phyloP scores from a whole-genome alignment of 352 stramenopile genomes.

The Discostella stelligera region DNA sequence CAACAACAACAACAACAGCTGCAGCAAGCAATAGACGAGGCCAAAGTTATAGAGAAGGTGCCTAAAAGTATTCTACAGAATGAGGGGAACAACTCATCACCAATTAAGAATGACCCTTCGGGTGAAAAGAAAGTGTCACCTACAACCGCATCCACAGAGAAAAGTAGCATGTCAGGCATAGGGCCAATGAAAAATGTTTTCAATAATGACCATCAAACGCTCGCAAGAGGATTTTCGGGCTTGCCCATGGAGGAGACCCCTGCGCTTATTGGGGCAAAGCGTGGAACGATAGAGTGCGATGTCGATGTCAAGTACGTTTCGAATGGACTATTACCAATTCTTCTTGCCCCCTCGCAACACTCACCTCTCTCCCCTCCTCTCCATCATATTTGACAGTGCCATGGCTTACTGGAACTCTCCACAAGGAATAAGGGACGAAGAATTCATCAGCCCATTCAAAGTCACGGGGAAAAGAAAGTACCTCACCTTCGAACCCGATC shows the following conservation, averaged over 20 bases:
- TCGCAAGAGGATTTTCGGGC: slow-evolving; percentile 63
- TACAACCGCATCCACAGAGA: not conserved
- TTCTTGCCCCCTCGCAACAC: not conserved
- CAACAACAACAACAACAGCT: too few species aligned
- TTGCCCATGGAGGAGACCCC: slow-evolving; percentile 71
- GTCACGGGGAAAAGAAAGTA: slow-evolving; percentile 51
- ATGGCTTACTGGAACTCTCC: slow-evolving; percentile 78
- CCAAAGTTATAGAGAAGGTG: not conserved
- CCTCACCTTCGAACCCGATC: slow-evolving; percentile 55
- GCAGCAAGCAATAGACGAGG: not conserved
- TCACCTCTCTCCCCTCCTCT: not conserved
- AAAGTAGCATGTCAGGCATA: not conserved
- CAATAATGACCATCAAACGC: slow-evolving; percentile 17
- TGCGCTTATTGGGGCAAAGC: slow-evolving; percentile 63
- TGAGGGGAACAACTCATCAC: not conserved
- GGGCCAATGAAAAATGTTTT: not conserved
- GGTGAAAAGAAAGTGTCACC: too few species aligned
- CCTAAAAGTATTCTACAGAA: not conserved
- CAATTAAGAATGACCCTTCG: not conserved
- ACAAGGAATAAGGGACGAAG: slow-evolving; percentile 61
- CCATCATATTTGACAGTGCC: slow-evolving; percentile 28
- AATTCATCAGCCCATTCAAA: slow-evolving; percentile 68
- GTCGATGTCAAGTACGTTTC: slow-evolving; percentile 48
- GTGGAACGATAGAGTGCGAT: slow-evolving; percentile 64
- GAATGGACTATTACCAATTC: not conserved